Conservation (phyloP, 129 eudicot species). For the Ambrosia artemisiifolia region DNA sequence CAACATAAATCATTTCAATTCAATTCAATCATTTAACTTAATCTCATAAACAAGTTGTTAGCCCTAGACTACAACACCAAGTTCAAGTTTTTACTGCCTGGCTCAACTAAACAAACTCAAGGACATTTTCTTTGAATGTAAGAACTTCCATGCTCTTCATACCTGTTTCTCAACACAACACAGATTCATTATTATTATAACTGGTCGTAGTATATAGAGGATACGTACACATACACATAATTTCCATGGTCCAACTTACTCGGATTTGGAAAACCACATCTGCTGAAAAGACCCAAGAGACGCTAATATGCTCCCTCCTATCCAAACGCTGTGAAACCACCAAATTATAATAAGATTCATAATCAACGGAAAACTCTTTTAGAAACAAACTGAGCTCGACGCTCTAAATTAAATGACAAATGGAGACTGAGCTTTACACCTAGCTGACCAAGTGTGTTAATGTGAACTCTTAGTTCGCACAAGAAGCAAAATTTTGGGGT, state of each 20-base stretch:
- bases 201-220: neutral
- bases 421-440: neutral
- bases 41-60: constrained; percentile 16
- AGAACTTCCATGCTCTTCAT: constrained; percentile 88
- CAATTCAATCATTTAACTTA: constrained; percentile 1
- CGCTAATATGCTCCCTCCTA: constrained; percentile 95
- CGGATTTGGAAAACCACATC: constrained; percentile 98
- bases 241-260: constrained; percentile 49
- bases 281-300: constrained; percentile 98
- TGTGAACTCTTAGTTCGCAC: too few species aligned
- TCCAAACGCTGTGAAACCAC: constrained; percentile 67
- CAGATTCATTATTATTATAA: neutral
- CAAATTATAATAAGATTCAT: neutral
- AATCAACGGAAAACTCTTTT: neutral
- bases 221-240: neutral
- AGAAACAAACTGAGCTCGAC: neutral
- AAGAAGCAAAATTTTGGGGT: too few species aligned
- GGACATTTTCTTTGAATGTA: constrained; percentile 97
- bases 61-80: constrained; percentile 21
- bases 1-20: constrained; percentile 14
- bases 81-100: neutral
- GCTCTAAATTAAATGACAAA: neutral
- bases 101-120: constrained; percentile 21
- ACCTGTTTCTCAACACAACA: constrained; percentile 42
- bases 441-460: neutral